Evolutionary conservation across 495 filamentous ascomycete species (phyloP), one percentile per base, ranked within the genome.

Genomic region (Glonium stellatum): DNA sequence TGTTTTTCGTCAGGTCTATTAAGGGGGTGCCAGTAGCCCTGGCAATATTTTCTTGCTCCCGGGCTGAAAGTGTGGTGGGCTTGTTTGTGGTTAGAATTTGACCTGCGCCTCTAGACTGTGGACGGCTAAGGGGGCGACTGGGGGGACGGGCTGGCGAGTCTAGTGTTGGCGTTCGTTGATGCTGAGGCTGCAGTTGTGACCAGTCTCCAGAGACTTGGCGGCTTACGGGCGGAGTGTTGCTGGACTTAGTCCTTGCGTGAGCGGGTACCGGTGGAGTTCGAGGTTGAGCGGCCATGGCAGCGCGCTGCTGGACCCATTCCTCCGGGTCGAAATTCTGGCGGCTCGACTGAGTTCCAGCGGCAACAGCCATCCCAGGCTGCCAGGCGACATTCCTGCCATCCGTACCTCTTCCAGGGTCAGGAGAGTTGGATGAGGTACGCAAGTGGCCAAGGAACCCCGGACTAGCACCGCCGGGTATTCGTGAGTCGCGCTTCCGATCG

Each of bases 41-140:
- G n/a, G 92, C 88, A 31, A 97, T 84, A 67, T 95, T 87, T 70
- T 96, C 90, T 68, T 96, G 92, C 71, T 97, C 92, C 8, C 88
- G 86, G n/a, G 92, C 92, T 15, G 91, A 92, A 19, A 96, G 81
- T 57, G 86, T 82, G 1, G 77, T 78, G 1, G 62, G 66, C 8
- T 46, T 34, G 42, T 68, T 54, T 39, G 37, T 21, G 11, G 56
- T 41, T n/a, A 65, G 62, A 15, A 65, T 18, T 54, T 10, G 63
- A 64, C 23, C 59, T 6, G 70, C 63, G 12, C 69, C 71, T 13
- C 69, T 65, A 22, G 70, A 67, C 9, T 67, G 46, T 18, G 69
- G 65, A 1, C 70, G 67, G 56, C 62, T 67, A 11, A 58, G 63
- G 21, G 61, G 57, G 21, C 63, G 62, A 47, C 66, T 63, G 9